Base-by-base conservation (phyloP, 495 filamentous ascomycete species). In the Xylaria acuta region DNA sequence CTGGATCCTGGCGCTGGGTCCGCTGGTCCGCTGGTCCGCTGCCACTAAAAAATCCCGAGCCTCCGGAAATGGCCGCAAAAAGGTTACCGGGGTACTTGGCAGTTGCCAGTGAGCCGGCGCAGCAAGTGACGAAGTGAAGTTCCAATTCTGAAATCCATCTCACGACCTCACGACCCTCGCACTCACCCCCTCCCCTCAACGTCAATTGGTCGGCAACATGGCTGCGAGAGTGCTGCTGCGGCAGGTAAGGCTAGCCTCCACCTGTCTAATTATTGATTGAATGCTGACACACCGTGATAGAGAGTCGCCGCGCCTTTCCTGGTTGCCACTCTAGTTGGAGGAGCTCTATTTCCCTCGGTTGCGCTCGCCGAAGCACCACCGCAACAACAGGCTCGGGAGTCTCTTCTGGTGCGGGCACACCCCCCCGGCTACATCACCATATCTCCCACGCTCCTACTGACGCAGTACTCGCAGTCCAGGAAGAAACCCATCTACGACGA, bases 401-500 rank as follows among this genome's bases (percentile, higher is more conserved):
- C 11, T 30, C 30, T 66, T 40, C 51, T 43, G 62, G 70, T 72
- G 20, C 70, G 63, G 25, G 67, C 51, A 16, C 36, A 25, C 53
- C 1, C 70, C 79, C 74, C 73, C 80, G 65, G 11, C 32, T 45
- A 20, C n/a, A 38, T 8, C 51, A 32, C 18, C 38, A 20, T 18
- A 6, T 20, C 0, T 38, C 49, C 20, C n/a, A 64, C 47, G 36
- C 11, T 45, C 40, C 14, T 34, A 45, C 59, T 71, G 47, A 71
- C 49, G 14, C 45, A 4, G 51, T 22, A 18, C 45, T 76, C 84
- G 82, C 54, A 80, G 73, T 76, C 74, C 71, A 75, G 86, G 79
- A 92, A 90, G 76, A 97, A 97, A 86, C 89, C 94, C 64, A 96
- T 97, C 84, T 97, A 97, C 87, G 92, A 95, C 79, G 90, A 93